These are phyloP conservation scores for Thraustochytrium sp. DNA, from an alignment of 352 stramenopile genomes.

Conservation along the genomic window DNA sequence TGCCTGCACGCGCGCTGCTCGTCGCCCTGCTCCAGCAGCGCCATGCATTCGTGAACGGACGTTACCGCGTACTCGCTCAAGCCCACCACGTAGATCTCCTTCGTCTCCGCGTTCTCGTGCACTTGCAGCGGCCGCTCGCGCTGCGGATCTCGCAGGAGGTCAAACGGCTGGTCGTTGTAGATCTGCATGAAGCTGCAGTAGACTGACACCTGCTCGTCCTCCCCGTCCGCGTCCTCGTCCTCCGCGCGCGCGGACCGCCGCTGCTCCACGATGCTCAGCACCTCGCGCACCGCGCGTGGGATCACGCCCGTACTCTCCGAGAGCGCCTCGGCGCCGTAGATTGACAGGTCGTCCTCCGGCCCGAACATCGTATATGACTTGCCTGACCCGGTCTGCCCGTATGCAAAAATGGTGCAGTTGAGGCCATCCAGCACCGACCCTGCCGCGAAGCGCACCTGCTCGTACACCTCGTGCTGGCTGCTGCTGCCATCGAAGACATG, in stretches of 20 bases:
- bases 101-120: conserved; percentile 64
- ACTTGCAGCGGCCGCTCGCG: conserved; percentile 60
- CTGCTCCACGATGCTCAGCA: background rate
- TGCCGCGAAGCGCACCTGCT: conserved; percentile 66
- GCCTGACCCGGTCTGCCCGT: conserved; percentile 41
- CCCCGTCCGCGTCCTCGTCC: conserved; percentile 53
- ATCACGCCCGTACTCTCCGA: conserved; percentile 36
- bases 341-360: conserved; percentile 39
- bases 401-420: conserved; percentile 44
- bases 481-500: conserved; percentile 85
- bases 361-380: conserved; percentile 46
- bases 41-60: conserved; percentile 67
- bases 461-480: conserved; percentile 87
- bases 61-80: conserved; percentile 73
- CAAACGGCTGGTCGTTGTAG: conserved; percentile 82
- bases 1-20: conserved; percentile 71
- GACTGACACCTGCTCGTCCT: conserved; percentile 50
- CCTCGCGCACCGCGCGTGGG: conserved; percentile 24
- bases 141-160: conserved; percentile 63
- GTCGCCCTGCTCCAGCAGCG: conserved; percentile 69
- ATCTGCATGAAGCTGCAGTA: conserved; percentile 80
- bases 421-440: conserved; percentile 17
- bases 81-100: conserved; percentile 74
- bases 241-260: background rate
- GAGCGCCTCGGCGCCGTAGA: background rate